A percentile compares a stretch with the other conserved stretches of the same genome.
Conservation (phyloP, 176 grass and related monocot genomes). For the Triticum urartu region DNA sequence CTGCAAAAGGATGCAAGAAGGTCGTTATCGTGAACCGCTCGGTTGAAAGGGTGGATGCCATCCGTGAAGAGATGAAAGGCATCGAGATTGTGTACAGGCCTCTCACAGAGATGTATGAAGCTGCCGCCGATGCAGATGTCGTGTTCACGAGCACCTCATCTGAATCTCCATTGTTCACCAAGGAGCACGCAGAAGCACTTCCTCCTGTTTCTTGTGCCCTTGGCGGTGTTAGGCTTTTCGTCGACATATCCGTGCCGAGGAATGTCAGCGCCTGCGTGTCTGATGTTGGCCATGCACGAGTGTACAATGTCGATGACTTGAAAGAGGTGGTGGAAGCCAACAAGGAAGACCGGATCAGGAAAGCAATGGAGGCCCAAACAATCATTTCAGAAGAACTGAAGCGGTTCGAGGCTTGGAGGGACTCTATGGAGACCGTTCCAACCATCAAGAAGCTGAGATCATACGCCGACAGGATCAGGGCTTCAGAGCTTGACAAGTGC, state of each 20-base stretch:
- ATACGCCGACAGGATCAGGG: conserved; percentile 73
- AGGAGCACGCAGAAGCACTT: conserved; percentile 52
- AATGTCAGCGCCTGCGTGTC: conserved; percentile 73
- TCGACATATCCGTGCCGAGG: conserved; percentile 84
- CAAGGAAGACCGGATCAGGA: conserved; percentile 78
- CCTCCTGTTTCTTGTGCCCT: conserved; percentile 41
- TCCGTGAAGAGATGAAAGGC: conserved; percentile 61
- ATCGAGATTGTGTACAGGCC: conserved; percentile 81
- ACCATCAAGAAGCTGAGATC: conserved; percentile 91
- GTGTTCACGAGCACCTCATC: conserved; percentile 85
- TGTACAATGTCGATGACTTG: conserved; percentile 86
- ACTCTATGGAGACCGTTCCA: conserved; percentile 76
- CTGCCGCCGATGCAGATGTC: conserved; percentile 66
- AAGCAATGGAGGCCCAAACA: conserved; percentile 82
- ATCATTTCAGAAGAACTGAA: conserved; percentile 73
- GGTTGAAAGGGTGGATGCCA: conserved; percentile 73
- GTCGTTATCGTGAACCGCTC: conserved; percentile 84
- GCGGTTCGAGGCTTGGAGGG: conserved; percentile 80
- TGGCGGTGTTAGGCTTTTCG: conserved; percentile 56
- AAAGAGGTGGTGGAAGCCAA: conserved; percentile 92
- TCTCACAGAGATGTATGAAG: conserved; percentile 67
- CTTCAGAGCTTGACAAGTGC: conserved; percentile 82
- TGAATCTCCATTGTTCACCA: conserved; percentile 72
- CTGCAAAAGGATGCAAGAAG: conserved; percentile 79
- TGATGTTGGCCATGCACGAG: conserved; percentile 35